Conservation (phyloP, 2,329 filamentous ascomycete species). For the Neophaeococcomyces mojaviensis region DNA sequence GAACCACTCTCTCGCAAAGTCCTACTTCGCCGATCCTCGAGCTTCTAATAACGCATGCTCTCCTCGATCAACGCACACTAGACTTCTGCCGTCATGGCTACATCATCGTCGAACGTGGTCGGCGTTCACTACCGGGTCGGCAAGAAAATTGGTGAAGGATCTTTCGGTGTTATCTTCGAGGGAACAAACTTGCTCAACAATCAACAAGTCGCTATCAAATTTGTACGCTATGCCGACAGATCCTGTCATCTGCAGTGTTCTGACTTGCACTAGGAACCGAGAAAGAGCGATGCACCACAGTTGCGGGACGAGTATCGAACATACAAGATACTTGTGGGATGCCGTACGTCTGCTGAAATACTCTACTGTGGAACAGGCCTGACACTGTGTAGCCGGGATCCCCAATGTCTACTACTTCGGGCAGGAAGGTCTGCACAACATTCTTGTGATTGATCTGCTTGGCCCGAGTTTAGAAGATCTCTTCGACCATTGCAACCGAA, state of each 20-base stretch:
- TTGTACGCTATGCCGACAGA: constrained; percentile 55
- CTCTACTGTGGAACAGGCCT: constrained; percentile 9
- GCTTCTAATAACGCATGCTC: background rate
- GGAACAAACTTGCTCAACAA: constrained; percentile 98
- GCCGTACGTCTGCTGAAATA: constrained; percentile 62
- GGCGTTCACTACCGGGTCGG: constrained; percentile 98
- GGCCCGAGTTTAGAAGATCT: constrained; percentile 92
- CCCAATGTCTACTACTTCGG: constrained; percentile 99
- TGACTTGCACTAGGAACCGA: constrained; percentile 64
- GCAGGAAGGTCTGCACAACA: constrained; percentile 97
- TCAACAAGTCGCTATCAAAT: constrained; percentile 99
- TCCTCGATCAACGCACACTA: background rate
- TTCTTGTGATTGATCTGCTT: constrained; percentile 92
- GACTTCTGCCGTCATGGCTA: constrained; percentile 53
- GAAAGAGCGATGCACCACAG: constrained; percentile 97
- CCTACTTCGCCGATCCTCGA: background rate
- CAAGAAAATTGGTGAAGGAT: constrained; percentile 99
- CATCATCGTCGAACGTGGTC: constrained; percentile 90
- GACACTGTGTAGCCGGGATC: constrained; percentile 65
- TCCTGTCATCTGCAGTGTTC: constrained; percentile 21
- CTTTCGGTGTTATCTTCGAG: constrained; percentile 97
- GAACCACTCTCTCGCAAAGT: background rate
- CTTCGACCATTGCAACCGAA: constrained; percentile 92
- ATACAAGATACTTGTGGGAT: constrained; percentile 98
- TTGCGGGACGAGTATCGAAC: constrained; percentile 97